Conservation (phyloP, 352 stramenopile genomes). For the Globisporangium splendens region DNA sequence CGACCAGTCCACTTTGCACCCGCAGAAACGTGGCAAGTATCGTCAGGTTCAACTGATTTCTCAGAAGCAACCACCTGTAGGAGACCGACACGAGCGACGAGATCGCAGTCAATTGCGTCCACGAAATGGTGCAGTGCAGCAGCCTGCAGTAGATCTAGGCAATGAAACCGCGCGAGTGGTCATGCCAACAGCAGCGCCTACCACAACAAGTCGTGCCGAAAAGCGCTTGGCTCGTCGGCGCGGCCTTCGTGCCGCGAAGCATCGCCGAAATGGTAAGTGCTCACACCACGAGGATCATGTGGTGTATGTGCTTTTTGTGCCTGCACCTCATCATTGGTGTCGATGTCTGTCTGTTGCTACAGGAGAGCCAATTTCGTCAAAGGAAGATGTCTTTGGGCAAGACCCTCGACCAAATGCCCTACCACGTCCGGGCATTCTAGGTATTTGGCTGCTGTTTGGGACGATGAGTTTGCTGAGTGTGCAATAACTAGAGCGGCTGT, state of each 20-base stretch:
- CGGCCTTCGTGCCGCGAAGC: constrained; percentile 1
- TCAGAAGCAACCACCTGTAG: background rate
- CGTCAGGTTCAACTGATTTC: constrained; percentile 15
- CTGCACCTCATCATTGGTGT: background rate
- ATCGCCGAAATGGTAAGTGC: constrained; percentile 9
- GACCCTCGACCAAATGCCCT: background rate
- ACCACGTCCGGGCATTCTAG: constrained; percentile 4
- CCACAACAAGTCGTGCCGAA: background rate
- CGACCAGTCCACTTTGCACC: background rate
- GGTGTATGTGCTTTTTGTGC: background rate
- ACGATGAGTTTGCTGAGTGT: too few species aligned
- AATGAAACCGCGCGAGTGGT: background rate
- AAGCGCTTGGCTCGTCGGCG: background rate
- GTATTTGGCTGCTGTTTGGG: background rate
- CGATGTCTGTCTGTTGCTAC: background rate
- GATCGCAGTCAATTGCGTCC: constrained; percentile 9
- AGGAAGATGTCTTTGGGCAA: constrained; percentile 1
- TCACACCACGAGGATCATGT: background rate
- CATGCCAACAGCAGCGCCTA: background rate
- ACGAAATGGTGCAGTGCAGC: background rate
- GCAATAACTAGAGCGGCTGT: too few species aligned
- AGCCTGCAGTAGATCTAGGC: background rate
- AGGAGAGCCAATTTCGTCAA: constrained; percentile 3
- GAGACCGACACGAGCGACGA: constrained; percentile 6
- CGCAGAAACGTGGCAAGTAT: constrained; percentile 7